Conservation (phyloP, 345 rosid species). For the Hypericum perforatum region DNA sequence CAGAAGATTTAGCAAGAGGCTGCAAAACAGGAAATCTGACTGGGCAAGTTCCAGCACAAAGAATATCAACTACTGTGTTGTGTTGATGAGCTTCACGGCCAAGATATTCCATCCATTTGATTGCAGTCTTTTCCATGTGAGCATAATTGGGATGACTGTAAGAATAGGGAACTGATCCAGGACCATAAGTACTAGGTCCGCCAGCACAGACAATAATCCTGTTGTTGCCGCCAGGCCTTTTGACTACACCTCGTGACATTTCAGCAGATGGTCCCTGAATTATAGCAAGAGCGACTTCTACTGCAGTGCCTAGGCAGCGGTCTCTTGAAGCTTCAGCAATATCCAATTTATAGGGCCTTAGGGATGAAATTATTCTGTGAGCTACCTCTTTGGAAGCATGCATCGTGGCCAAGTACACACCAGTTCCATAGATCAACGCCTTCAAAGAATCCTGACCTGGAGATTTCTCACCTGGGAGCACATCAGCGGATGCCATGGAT, state of each 20-base stretch:
- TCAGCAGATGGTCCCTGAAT: constrained; percentile 92
- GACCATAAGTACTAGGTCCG: constrained; percentile 91
- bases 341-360: constrained; percentile 66
- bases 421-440: constrained; percentile 79
- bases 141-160: constrained; percentile 78
- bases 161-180: constrained; percentile 86
- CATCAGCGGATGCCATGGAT: constrained; percentile 91
- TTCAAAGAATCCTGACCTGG: constrained; percentile 70
- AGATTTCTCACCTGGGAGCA: constrained; percentile 80
- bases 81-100: constrained; percentile 70
- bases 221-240: constrained; percentile 82
- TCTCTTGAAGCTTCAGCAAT: constrained; percentile 83
- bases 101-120: constrained; percentile 77
- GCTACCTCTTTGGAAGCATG: constrained; percentile 93
- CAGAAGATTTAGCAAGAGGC: constrained; percentile 92
- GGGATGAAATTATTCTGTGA: constrained; percentile 80
- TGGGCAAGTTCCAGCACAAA: constrained; percentile 98
- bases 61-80: constrained; percentile 75
- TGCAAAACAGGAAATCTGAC: constrained; percentile 75
- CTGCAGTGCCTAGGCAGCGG: constrained; percentile 81
- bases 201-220: constrained; percentile 90
- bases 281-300: constrained; percentile 83
- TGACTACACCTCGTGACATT: constrained; percentile 72
- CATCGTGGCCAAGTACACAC: constrained; percentile 88
- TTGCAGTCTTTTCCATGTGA: constrained; percentile 73